Conservation (phyloP, 768 basidiomycete species). For the Coprinopsis sp. region DNA sequence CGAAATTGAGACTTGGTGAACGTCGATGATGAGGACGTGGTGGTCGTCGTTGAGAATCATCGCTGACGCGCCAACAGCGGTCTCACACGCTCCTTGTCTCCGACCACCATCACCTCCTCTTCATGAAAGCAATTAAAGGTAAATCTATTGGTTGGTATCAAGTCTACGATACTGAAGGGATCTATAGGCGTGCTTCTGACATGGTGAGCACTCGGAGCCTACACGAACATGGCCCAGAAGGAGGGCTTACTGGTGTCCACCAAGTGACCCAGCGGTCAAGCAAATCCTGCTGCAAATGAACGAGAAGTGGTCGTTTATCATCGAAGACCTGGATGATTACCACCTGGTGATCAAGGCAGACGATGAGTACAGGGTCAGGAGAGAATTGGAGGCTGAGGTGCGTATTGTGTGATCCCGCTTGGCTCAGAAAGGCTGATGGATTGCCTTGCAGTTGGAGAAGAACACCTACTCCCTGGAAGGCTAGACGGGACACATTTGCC, state of each 20-base stretch:
- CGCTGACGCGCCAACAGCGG: constrained; percentile 22
- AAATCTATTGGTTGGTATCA: constrained; percentile 14
- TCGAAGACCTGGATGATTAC: constrained; percentile 82
- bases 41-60: constrained; percentile 85
- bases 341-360: constrained; percentile 83
- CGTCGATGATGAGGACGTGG: too few species aligned
- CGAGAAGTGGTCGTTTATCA: constrained; percentile 74
- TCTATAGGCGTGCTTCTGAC: constrained; percentile 57
- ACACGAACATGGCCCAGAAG: not conserved
- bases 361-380: constrained; percentile 67
- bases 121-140: constrained; percentile 67
- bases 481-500: too few species aligned
- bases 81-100: constrained; percentile 1
- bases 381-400: constrained; percentile 75
- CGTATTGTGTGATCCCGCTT: constrained; percentile 15
- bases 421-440: constrained; percentile 4
- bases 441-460: constrained; percentile 45
- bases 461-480: constrained; percentile 77
- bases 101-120: not conserved
- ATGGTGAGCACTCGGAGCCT: constrained; percentile 46
- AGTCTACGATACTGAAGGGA: not conserved
- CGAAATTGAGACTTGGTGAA: too few species aligned
- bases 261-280: constrained; percentile 89
- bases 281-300: constrained; percentile 82
- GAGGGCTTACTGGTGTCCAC: constrained; percentile 1